Conservation (phyloP, 768 basidiomycete species). For the Tricholoma terreum region DNA sequence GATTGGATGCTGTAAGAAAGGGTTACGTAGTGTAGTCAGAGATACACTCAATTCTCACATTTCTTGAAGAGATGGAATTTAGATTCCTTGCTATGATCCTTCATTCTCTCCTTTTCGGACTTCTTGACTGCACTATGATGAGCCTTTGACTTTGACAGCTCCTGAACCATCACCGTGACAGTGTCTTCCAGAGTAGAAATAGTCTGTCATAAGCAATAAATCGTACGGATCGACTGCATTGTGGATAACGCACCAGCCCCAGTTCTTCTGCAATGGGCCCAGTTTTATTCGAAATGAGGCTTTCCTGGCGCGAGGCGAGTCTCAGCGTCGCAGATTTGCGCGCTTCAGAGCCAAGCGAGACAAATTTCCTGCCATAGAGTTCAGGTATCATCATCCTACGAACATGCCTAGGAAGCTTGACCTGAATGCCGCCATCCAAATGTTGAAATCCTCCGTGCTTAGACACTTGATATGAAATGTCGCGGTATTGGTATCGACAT, state of each 20-base stretch:
- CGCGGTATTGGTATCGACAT: conserved; percentile 70
- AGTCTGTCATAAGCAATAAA: conserved; percentile 36
- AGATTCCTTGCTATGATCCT: conserved; percentile 34
- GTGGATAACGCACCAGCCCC: conserved; percentile 44
- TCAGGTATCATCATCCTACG: not conserved
- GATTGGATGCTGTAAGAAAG: conserved; percentile 20
- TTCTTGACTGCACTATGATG: conserved; percentile 41
- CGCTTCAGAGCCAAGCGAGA: conserved; percentile 46
- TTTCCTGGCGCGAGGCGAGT: conserved; percentile 41
- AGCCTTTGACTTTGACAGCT: conserved; percentile 39
- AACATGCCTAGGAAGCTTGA: conserved; percentile 23
- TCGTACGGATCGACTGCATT: not conserved
- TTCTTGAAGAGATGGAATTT: conserved; percentile 64
- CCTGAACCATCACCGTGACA: conserved; percentile 40
- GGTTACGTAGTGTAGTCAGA: not conserved
- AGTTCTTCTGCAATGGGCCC: conserved; percentile 63
- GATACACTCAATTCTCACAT: conserved; percentile 29
- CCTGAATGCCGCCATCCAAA: conserved; percentile 78
- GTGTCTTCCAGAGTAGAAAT: conserved; percentile 58
- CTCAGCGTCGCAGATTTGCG: conserved; percentile 41
- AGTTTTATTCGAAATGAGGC: conserved; percentile 44
- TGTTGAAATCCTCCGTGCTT: conserved; percentile 63
- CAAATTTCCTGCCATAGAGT: conserved; percentile 51
- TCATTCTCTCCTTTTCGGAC: conserved; percentile 49
- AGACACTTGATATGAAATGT: conserved; percentile 84